Evolutionary conservation across 148 eudicot species (phyloP).

Genomic region (Cornus suecica): DNA sequence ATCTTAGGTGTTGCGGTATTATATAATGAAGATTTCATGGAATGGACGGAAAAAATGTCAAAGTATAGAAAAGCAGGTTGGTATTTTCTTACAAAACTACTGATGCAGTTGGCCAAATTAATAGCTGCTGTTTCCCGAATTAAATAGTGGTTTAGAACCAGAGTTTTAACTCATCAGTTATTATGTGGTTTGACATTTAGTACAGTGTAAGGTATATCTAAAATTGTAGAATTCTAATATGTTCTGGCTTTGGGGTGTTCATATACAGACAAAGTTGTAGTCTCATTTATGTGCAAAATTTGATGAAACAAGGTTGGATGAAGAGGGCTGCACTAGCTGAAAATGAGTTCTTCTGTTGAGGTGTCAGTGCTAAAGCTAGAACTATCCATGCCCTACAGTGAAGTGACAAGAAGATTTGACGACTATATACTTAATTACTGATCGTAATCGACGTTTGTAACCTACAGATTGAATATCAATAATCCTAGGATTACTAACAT

Average conservation of each 20-base stretch:
- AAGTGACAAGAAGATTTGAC: not conserved
- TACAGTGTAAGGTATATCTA: too few relatives aligned
- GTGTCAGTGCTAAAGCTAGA: not conserved
- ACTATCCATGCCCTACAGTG: not conserved
- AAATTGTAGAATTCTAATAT: too few relatives aligned
- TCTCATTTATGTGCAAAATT: not conserved
- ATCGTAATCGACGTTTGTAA: not conserved
- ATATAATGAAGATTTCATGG: not conserved
- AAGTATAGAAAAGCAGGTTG: not conserved
- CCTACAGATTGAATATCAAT: not conserved
- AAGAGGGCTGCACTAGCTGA: not conserved
- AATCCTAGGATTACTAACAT: too few relatives aligned
- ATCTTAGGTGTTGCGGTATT: not conserved
- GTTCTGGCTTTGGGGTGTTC: not conserved
- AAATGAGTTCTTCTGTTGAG: too few relatives aligned
- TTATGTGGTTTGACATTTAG: too few relatives aligned
- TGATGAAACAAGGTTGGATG: not conserved
- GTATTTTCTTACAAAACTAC: too few relatives aligned
- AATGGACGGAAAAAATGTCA: not conserved
- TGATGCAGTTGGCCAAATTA: not conserved
- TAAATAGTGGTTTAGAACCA: too few relatives aligned
- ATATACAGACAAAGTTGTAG: not conserved
- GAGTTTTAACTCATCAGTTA: too few relatives aligned
- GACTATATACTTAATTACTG: not conserved
- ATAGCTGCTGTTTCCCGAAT: not conserved